Evolutionary conservation across 2,329 filamentous ascomycete species (phyloP).

Genomic region (Exophiala sp.): DNA sequence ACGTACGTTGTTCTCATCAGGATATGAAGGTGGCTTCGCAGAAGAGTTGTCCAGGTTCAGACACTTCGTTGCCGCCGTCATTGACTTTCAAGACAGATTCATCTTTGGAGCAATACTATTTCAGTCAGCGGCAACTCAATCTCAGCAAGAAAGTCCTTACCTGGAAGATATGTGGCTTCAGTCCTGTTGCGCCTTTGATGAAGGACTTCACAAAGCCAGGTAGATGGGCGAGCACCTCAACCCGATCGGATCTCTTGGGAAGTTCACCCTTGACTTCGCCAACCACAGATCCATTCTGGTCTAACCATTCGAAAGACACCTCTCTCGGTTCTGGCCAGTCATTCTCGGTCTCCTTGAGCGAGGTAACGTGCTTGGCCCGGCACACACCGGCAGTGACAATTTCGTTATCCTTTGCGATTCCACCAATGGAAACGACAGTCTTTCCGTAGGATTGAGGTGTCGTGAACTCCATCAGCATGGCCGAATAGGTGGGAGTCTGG

Average conservation of each 20-base stretch:
- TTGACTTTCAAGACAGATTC: conserved; percentile 76
- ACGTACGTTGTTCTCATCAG: conserved; percentile 33
- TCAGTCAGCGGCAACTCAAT: background rate
- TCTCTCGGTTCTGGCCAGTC: conserved; percentile 84
- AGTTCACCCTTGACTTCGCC: conserved; percentile 68
- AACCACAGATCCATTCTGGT: conserved; percentile 67
- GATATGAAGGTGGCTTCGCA: conserved; percentile 96
- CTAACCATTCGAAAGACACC: conserved; percentile 73
- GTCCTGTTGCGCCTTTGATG: conserved; percentile 81
- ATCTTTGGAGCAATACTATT: conserved; percentile 66
- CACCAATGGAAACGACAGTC: conserved; percentile 78
- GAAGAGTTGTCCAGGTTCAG: conserved; percentile 76
- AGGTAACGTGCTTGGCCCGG: conserved; percentile 65
- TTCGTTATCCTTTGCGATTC: conserved; percentile 73
- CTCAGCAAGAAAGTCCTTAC: conserved; percentile 46
- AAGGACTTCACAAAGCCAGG: conserved; percentile 94
- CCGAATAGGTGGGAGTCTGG: conserved; percentile 81
- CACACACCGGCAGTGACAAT: conserved; percentile 70
- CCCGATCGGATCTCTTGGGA: conserved; percentile 68
- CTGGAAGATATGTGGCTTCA: conserved; percentile 97
- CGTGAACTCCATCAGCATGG: conserved; percentile 91
- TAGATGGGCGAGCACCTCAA: conserved; percentile 96
- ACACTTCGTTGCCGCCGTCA: conserved; percentile 72
- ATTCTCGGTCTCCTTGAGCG: conserved; percentile 69
- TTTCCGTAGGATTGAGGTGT: conserved; percentile 90